Evolutionary conservation across 257 asterid genomes (phyloP), one percentile per base, ranked within the genome.

Genomic region (Jaltomata sinuosa): DNA sequence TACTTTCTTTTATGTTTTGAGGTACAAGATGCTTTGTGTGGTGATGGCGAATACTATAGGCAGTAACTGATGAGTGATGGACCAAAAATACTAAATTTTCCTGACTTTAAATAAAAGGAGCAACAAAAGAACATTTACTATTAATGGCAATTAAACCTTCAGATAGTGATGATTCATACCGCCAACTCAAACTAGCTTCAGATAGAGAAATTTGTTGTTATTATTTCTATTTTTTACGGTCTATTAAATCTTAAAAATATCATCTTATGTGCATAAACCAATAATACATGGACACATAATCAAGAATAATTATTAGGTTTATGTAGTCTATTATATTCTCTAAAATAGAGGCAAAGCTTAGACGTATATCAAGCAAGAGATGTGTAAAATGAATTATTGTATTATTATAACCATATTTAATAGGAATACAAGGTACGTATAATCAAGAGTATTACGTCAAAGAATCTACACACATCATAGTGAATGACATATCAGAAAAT

Each of bases 51-150:
- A 76, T 87, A 91, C 27, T 87, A 57, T 45, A 93, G 97, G 80
- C 89, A 87, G 71, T 93, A 93, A 71, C 97, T 92, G 80, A 90
- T 42, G 27, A 94, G 98, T 2, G 97, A 85, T 14, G 91, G 92
- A 40, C n/a, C n/a, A n/a, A n/a, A n/a, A n/a, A n/a, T n/a, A n/a
- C n/a, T n/a, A n/a, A n/a, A n/a, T n/a, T n/a, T n/a, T n/a, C n/a
- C n/a, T n/a, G n/a, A n/a, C n/a, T n/a, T n/a, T n/a, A n/a, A n/a
- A n/a, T n/a, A n/a, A n/a, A n/a, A n/a, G n/a, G n/a, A n/a, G n/a
- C n/a, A n/a, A n/a, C n/a, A n/a, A n/a, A n/a, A n/a, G n/a, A n/a
- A n/a, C n/a, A n/a, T n/a, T n/a, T n/a, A n/a, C n/a, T n/a, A n/a
- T n/a, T n/a, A n/a, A n/a, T n/a, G n/a, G n/a, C n/a, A n/a, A n/a